A percentile compares a stretch with the other conserved stretches of the same genome.
Evolutionary conservation across 2,329 filamentous ascomycete genomes (phyloP).

Genomic region (Aspergillus sp.): DNA sequence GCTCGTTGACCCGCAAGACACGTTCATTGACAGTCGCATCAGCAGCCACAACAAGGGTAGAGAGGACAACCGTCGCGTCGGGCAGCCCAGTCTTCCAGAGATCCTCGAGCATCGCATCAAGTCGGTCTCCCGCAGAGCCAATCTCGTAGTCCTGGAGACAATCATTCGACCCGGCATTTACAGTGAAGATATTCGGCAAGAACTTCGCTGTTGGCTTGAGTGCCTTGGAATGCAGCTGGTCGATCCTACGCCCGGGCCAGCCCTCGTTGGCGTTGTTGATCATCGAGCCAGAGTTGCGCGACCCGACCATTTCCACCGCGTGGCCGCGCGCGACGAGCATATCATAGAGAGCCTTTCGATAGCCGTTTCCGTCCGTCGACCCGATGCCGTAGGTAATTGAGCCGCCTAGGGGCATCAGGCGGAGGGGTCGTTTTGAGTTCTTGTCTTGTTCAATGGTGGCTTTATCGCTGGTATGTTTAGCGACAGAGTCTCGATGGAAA

Average conservation of each 20-base stretch:
- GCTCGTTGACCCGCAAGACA: neutral
- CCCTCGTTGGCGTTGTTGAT: neutral
- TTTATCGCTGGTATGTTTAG: too few relatives aligned
- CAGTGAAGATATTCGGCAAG: neutral
- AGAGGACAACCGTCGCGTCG: neutral
- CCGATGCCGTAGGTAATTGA: conserved; percentile 3
- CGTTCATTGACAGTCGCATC: neutral
- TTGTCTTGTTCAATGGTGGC: too few relatives aligned
- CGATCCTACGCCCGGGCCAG: conserved; percentile 1
- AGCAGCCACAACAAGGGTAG: neutral
- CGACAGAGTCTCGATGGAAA: too few relatives aligned
- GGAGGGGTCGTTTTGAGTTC: neutral
- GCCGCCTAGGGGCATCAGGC: conserved; percentile 1
- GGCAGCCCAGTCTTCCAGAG: neutral
- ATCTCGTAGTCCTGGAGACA: neutral
- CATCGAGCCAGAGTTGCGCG: neutral
- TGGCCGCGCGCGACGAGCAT: neutral
- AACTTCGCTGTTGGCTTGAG: neutral
- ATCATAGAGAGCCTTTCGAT: neutral
- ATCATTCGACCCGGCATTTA: conserved; percentile 3
- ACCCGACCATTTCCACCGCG: neutral
- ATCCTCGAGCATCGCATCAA: conserved; percentile 1
- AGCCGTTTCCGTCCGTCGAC: neutral
- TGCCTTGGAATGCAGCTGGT: neutral
- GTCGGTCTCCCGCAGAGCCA: neutral